Conservation (phyloP, 148 eudicot genomes). For the Amaranthus cruentus region DNA sequence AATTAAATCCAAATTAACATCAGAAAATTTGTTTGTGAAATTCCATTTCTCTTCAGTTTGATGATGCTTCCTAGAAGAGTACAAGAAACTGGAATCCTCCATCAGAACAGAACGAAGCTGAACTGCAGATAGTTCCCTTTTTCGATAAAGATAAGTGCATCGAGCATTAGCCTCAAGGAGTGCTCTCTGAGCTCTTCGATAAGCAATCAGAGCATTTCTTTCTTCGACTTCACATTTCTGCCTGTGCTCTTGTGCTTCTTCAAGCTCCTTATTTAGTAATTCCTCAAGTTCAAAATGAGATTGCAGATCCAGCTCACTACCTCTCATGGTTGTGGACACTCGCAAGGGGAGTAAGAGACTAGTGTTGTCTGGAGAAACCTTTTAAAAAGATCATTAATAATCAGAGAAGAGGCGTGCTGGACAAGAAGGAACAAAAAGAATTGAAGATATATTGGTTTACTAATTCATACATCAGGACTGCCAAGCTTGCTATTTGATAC, state of each 20-base stretch:
- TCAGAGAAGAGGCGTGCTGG: constrained; percentile 14
- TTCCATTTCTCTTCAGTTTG: constrained; percentile 27
- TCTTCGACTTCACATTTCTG: constrained; percentile 70
- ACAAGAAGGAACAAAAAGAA: not conserved
- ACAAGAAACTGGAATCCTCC: constrained; percentile 40
- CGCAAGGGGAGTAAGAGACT: constrained; percentile 29
- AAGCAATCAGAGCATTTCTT: constrained; percentile 58
- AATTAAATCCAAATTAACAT: constrained; percentile 32
- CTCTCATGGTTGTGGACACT: constrained; percentile 20
- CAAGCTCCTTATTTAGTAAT: constrained; percentile 65
- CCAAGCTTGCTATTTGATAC: constrained; percentile 25
- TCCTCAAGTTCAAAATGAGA: constrained; percentile 53
- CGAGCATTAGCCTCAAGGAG: constrained; percentile 63
- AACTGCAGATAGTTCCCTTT: constrained; percentile 54
- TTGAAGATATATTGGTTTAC: not conserved
- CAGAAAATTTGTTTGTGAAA: constrained; percentile 27
- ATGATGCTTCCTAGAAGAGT: constrained; percentile 35
- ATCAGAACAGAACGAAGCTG: constrained; percentile 42
- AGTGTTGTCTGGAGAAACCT: constrained; percentile 35
- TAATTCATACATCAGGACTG: constrained; percentile 22
- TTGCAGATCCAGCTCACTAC: constrained; percentile 33
- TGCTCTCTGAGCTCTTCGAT: constrained; percentile 64
- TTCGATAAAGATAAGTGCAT: constrained; percentile 56
- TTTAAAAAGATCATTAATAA: constrained; percentile 13
- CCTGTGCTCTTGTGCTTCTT: constrained; percentile 71